Base-by-base conservation (phyloP, 495 filamentous ascomycete genomes). In the Extremus antarcticus region DNA sequence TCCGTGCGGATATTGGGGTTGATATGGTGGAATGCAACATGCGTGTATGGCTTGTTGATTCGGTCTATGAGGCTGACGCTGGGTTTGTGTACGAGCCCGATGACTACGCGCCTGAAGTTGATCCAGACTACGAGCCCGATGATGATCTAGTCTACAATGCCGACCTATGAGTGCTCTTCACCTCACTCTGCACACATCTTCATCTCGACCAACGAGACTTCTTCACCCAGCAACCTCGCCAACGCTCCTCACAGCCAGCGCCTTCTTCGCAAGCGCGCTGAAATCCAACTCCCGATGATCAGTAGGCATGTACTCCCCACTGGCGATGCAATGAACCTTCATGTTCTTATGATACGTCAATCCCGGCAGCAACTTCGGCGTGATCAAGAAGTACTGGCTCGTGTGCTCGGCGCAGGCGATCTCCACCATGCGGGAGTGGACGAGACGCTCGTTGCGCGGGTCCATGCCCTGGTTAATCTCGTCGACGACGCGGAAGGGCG, bases 391-490 rank as follows among this genome's bases (percentile, higher is more conserved):
- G 70, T 97, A 88, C 59, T 87, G 67, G 39, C 62, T 67, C 21
- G 83, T 75, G 65, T 86, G 80, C 60, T 76, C 74, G n/a, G 41
- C 40, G 55, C 64, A 66, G 3, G 61, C 61, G 23, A 66, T 64
- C 21, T 64, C 58, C 11, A 66, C 63, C 83, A 99, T 88, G 50
- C 94, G 84, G 63, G 88, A 87, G 70, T 99, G 92, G 13, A 97
- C 94, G 78, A 96, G 90, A 43, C 92, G 82, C 72, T 98, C 92
- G 70, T 98, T 98, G 43, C 94, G 81, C 21, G 94, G 91, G 70
- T 98, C 92, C 92, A 98, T 98, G 57, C 92, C 92, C 73, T 98
- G 92, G 63, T 98, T 98, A 73, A 98, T 98, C 71, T 98, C 92
- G 71, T 98, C 92, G 52, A 99, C 92, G 40, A 97, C 92, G 51